Evolutionary conservation across 176 grass and related monocot species (phyloP), one percentile per base, ranked within the genome.

Genomic region (Aegilops speltoides): DNA sequence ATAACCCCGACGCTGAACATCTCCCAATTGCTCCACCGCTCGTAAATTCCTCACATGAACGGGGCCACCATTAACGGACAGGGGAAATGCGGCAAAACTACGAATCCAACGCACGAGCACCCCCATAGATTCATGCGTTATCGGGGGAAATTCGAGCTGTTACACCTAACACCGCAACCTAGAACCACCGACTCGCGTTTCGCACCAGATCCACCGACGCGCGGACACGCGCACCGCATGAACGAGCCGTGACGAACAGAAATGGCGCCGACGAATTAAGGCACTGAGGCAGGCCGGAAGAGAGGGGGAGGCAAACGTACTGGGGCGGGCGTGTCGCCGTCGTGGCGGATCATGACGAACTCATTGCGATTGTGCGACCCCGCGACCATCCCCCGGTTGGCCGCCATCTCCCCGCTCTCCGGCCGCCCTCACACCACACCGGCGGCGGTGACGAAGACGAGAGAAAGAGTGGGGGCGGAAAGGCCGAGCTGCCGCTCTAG

Each of bases 351-450:
- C 91, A 91, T 91, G 84, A 95, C 89, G 91, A 95, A 93, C 85
- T 95, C 94, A 84, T 93, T 95, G 78, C 94, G 89, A 73, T 93
- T 91, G 91, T 89, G 91, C 63, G 94, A 95, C 5, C 94, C 94
- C 52, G 91, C 94, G 36, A 93, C 91, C 94, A 95, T 95, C 23
- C 94, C 91, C 17, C 79, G 80, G 80, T 89, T 95, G 61, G 94
- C 89, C 83, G 87, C 91, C 94, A 93, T 93, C 52, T 57, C 68
- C 29, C 17, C 63, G 17, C 41, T 64, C 74, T 46, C n/a, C 63
- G 13, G 73, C 73, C 73, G 73, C 72, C 32, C 22, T 22, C 25
- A 3, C 24, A 15, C 20, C 13, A 10, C 87, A 68, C 81, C 86
- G 50, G 56, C 68, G 75, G 31, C 69, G 54, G 32, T 8, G 16